These are phyloP conservation scores for Chalaropsis thielavioides DNA, from an alignment of 2,329 filamentous ascomycete species.

Conservation along the genomic window DNA sequence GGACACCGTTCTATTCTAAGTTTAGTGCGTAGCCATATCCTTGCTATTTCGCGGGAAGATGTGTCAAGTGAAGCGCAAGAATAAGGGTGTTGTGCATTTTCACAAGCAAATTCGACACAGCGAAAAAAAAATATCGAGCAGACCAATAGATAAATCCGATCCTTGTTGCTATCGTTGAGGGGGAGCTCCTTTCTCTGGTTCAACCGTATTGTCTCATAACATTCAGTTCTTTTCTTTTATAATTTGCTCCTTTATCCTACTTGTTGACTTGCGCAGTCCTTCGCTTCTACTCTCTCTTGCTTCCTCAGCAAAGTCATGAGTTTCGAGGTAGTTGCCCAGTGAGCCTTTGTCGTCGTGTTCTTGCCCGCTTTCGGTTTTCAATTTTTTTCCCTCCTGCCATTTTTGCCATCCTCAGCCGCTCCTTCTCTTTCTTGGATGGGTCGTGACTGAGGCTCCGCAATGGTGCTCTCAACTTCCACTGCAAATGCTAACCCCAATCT, in stretches of 20 bases:
- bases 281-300: neutral
- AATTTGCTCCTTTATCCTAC: neutral
- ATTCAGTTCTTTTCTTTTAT: neutral
- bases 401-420: neutral
- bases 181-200: neutral
- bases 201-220: neutral
- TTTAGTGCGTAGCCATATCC: neutral
- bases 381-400: neutral
- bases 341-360: neutral
- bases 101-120: constrained; percentile 3
- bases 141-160: neutral
- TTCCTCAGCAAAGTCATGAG: neutral
- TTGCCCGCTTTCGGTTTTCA: neutral
- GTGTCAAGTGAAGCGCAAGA: neutral
- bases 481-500: constrained; percentile 11
- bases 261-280: neutral
- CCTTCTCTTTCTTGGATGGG: neutral
- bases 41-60: neutral
- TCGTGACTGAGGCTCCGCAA: constrained; percentile 15
- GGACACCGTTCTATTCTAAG: neutral
- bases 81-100: constrained; percentile 5
- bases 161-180: neutral
- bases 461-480: constrained; percentile 7
- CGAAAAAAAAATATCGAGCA: neutral
- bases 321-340: neutral